Base-by-base conservation (phyloP, 306 rosid genomes). In the Vigna nakashimae region DNA sequence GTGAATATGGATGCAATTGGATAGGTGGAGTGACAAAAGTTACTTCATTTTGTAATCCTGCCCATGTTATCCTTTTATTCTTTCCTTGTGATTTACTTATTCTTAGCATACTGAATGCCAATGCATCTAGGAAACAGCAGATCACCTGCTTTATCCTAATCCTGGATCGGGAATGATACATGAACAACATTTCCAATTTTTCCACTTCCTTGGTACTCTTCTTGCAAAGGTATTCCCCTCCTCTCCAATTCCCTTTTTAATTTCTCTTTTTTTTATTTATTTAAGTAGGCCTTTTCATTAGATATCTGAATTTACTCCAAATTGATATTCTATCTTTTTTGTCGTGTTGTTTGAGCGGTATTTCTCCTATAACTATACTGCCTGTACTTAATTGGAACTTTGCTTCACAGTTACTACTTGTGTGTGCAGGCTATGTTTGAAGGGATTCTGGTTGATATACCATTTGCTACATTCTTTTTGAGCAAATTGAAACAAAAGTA, bases 161-260 rank as follows among this genome's bases (percentile, higher is more conserved):
- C 98, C 98, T 82, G 98, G 98, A 71, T 94, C 98, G 12, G 97
- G 98, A 82, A 90, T 94, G 97, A 92, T 88, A 74, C 98, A 94
- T 63, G 98, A 92, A 66, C 98, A 94, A 51, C 98, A 94, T 87
- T 96, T 92, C 77, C 98, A 92, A 74, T 94, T 94, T 90, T 94
- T 90, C 80, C 97, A 90, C 83, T 94, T 94, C 83, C 97, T 94
- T 68, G 98, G 98, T 66, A 85, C 86, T 75, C 98, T 94, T 83
- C 93, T 94, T 49, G 97, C 97, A 64, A 94, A 94, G 98, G 98
- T 94, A 82, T 78, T 49, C 9, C 10, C 38, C 45, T 2, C 10
- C 34, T 60, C 73, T 10, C 55, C 20, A 18, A 6, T 32, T 62
- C 45, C 68, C 46, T 32, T 62, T 62, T 32, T 62, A 32, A 15